Conservation (phyloP, 139 green algal genomes). For the Chlamydomonas sphaeroides region DNA sequence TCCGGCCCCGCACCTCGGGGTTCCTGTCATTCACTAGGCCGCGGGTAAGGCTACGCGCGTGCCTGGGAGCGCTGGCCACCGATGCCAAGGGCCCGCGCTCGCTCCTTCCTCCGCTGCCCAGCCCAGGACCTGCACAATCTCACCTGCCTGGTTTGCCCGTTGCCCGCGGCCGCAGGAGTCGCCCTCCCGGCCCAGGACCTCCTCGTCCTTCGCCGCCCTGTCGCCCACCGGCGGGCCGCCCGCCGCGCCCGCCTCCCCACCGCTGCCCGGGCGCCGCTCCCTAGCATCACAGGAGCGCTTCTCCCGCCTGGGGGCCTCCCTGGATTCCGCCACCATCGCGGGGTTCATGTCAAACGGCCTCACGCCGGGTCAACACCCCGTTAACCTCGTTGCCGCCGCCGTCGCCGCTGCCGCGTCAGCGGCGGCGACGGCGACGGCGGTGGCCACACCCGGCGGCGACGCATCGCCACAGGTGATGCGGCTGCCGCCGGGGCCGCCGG, state of each 20-base stretch:
- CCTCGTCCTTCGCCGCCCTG: background rate
- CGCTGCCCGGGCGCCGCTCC: background rate
- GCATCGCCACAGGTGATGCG: too few species aligned
- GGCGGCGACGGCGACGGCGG: too few species aligned
- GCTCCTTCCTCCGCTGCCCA: background rate
- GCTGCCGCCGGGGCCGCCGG: too few species aligned
- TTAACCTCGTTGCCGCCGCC: background rate
- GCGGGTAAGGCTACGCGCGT: background rate
- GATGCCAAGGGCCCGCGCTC: background rate
- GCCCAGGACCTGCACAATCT: background rate
- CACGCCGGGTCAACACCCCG: background rate
- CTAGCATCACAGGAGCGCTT: background rate
- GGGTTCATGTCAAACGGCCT: background rate
- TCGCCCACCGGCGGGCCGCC: background rate
- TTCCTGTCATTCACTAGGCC: constrained; percentile 11
- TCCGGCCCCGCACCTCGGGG: constrained; percentile 4
- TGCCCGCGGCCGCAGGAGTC: background rate
- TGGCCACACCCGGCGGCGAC: too few species aligned
- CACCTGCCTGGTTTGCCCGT: too few species aligned
- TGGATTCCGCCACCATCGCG: background rate
- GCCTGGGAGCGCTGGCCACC: background rate
- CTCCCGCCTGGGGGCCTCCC: constrained; percentile 3
- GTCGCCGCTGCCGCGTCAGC: too few species aligned
- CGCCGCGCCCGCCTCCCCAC: background rate
- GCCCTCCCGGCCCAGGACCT: background rate